A percentile compares a stretch with the other conserved stretches of the same genome.
Conservation (phyloP, 164 flowering plant genomes). For the Platanus orientalis region DNA sequence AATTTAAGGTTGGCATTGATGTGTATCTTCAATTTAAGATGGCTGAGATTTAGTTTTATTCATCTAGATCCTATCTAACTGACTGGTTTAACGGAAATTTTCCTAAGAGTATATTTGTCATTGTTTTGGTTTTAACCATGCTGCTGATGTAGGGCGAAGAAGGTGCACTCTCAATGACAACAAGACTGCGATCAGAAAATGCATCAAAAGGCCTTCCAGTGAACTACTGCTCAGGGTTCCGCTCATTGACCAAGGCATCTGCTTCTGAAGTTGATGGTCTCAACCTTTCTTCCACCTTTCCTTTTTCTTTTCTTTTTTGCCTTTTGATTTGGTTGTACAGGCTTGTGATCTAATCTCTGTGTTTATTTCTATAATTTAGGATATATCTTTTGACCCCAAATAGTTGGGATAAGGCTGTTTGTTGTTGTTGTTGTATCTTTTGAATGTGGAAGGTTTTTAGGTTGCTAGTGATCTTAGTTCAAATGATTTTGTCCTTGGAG, state of each 20-base stretch:
- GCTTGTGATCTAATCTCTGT: not conserved
- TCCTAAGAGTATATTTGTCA: too few relatives aligned
- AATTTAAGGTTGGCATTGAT: not conserved
- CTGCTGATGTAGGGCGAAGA: constrained; percentile 83
- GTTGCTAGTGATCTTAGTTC: too few relatives aligned
- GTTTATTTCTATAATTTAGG: not conserved
- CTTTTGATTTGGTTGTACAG: not conserved
- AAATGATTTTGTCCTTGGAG: too few relatives aligned
- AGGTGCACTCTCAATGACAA: constrained; percentile 97
- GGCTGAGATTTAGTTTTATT: not conserved
- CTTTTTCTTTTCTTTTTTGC: not conserved
- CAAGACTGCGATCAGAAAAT: constrained; percentile 53
- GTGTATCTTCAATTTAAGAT: not conserved
- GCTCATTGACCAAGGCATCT: constrained; percentile 43
- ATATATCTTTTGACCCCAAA: not conserved
- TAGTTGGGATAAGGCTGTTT: too few relatives aligned
- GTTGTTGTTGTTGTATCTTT: too few relatives aligned
- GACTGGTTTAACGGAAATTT: too few relatives aligned
- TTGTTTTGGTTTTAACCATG: not conserved
- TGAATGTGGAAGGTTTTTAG: not conserved
- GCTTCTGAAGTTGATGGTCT: constrained; percentile 69
- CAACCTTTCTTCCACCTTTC: constrained; percentile 6
- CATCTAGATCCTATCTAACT: too few relatives aligned
- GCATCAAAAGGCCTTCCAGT: constrained; percentile 87
- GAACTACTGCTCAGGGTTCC: constrained; percentile 95